Evolutionary conservation across 1,284 basidiomycete species (phyloP), one percentile per base, ranked within the genome.

Genomic region (Heliocybe sulcata): DNA sequence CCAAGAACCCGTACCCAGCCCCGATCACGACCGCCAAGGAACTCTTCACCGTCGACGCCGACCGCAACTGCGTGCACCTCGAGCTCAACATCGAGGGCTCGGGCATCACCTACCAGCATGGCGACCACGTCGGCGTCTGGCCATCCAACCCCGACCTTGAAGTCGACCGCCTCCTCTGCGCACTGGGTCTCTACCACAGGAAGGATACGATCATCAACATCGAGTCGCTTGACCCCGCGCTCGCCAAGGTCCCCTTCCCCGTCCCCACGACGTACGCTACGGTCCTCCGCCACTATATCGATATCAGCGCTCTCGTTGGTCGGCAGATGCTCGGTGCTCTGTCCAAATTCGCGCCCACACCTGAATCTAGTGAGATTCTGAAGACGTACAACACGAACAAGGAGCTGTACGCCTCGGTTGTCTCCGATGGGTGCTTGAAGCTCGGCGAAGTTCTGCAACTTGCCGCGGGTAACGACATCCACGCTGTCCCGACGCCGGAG

Each of bases 161-260:
- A 67, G 94, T 98, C 45, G 86, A 93, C 55, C 88, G 96, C 56
- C 81, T 96, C 47, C 81, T 99, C 22, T 86, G 82, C 59, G 82
- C 90, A 53, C 85, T 99, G 49, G 95, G 95, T 23, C 80, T 99
- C 2, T 78, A 80, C 59, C 77, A 85, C 53, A 89, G 89, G 72
- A 84, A 85, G 66, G 82, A 94, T 65, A 79, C 81, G 29, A 84
- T 94, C 51, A 92, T 99, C 64, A 83, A 87, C 61, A 93, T 98
- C 60, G 94, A 95, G 68, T 97, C 94, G 25, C 85, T 99, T 57
- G 97, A 99, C 69, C 96, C 97, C 33, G 92, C 94, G 23, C 81
- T 99, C 20, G 97, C 97, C 58, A 99, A 99, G 74, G 95, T 98
- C 58, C 96, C 96, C 16, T 99, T 99, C 88, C 96, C 97, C 22